Evolutionary conservation across 176 grass and related monocot species (phyloP), one percentile per base, ranked within the genome.

Genomic region (Panicum miliaceum): DNA sequence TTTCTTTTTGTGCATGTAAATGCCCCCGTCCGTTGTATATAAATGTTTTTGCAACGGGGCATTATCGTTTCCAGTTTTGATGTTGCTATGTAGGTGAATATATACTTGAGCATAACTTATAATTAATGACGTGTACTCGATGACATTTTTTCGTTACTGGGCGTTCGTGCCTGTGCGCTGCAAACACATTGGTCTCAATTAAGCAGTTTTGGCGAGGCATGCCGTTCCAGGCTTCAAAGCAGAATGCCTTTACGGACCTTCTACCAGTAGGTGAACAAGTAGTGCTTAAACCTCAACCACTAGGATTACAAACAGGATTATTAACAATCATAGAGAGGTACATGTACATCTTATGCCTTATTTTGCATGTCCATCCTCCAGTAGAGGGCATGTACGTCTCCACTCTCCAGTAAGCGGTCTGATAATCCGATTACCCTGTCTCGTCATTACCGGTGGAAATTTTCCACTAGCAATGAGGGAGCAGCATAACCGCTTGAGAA

Each of bases 21-120:
- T 73, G 52, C 47, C 88, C 63, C 79, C 25, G 25, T 82, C 70
- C 12, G 9, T 74, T 90, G 89, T 90, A 90, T 45, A 86, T 90
- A 83, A 32, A 52, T 83, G 68, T 68, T 86, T 81, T 87, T 78
- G 59, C 51, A 66, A 73, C 16, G 67, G 89, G 89, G 84, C 74
- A 67, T 43, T 75, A 62, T 26, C 34, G 15, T 73, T 40, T 50
- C 16, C 48, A 53, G 29, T 79, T 86, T 79, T 72, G 60, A 48
- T 67, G 59, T 58, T 58, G 29, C 18, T 16, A 48, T 89, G 46
- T 59, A 50, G 59, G 27, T 59, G 66, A 22, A 68, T 43, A 32
- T 34, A 45, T 86, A 56, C 45, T 63, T 13, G n/a, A 57, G 66
- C 18, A 14, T 11, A 64, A 50, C 20, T 8, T 27, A 16, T 16